Conservation (phyloP, 2,329 filamentous ascomycete genomes). For the Byssochlamys sp. region DNA sequence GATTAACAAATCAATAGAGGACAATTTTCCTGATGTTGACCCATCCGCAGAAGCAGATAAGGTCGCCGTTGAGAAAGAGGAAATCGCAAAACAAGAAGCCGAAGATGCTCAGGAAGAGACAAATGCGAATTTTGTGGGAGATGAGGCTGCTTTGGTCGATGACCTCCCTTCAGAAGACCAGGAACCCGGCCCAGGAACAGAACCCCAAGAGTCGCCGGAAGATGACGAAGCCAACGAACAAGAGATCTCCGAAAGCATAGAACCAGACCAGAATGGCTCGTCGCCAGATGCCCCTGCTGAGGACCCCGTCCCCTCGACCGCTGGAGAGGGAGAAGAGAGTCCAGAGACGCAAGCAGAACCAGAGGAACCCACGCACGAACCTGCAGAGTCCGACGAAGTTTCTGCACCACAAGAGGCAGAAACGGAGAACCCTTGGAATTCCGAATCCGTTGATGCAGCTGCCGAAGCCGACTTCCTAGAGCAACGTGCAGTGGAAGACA, state of each 20-base stretch:
- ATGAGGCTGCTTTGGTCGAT: constrained; percentile 5
- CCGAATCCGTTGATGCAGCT: constrained; percentile 1
- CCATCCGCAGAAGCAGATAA: constrained; percentile 19
- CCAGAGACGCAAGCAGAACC: neutral
- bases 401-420: constrained; percentile 2
- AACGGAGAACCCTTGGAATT: constrained; percentile 1
- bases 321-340: neutral
- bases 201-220: neutral
- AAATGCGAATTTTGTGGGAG: constrained; percentile 6
- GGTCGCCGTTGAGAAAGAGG: constrained; percentile 27
- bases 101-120: constrained; percentile 20
- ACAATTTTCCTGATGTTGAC: constrained; percentile 22
- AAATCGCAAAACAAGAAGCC: constrained; percentile 20
- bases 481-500: constrained; percentile 7
- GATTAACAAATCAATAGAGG: constrained; percentile 19
- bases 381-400: constrained; percentile 3
- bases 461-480: constrained; percentile 3
- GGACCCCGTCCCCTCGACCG: neutral
- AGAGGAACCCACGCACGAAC: constrained; percentile 2
- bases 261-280: neutral
- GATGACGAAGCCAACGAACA: constrained; percentile 1
- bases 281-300: neutral
- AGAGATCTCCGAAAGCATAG: neutral
- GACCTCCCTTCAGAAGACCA: constrained; percentile 7
- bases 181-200: constrained; percentile 1